Percentiles rank a stretch among this genome's conserved stretches.
These are phyloP conservation scores for Licmophora abbreviata DNA, from an alignment of 108 stramenopile species.

Conservation along the genomic window DNA sequence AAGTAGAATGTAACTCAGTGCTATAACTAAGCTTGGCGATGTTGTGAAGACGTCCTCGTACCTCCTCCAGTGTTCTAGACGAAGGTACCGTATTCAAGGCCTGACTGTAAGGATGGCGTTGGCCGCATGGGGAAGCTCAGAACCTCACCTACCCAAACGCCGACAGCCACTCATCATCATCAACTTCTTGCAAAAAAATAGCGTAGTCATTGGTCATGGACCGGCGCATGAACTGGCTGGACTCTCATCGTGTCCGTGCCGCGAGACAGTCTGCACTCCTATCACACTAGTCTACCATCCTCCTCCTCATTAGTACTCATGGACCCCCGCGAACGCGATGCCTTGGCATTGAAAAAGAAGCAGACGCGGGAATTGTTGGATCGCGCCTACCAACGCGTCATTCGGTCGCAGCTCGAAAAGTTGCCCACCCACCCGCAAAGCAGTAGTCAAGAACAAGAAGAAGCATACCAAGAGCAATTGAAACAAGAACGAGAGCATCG, in stretches of 20 bases:
- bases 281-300: neutral
- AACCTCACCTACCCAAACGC: neutral
- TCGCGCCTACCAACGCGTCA: conserved; percentile 33
- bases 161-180: neutral
- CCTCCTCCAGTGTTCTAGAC: no score
- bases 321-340: conserved; percentile 46
- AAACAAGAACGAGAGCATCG: conserved; percentile 21
- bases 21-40: no score
- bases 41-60: no score
- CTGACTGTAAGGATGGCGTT: no score
- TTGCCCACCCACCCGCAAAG: conserved; percentile 17
- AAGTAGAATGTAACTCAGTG: no score
- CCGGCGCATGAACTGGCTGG: neutral
- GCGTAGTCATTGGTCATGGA: neutral
- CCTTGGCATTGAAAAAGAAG: conserved; percentile 22
- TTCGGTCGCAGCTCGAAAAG: conserved; percentile 26
- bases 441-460: conserved; percentile 3
- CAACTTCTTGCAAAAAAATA: neutral
- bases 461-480: conserved; percentile 11
- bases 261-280: neutral
- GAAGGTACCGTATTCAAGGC: no score
- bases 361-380: conserved; percentile 28
- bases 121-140: no score
- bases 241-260: neutral
- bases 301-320: conserved; percentile 6